phyloP scores from a whole-genome alignment of 371 early-diverging fungal species.

The Mucor saturninus region DNA sequence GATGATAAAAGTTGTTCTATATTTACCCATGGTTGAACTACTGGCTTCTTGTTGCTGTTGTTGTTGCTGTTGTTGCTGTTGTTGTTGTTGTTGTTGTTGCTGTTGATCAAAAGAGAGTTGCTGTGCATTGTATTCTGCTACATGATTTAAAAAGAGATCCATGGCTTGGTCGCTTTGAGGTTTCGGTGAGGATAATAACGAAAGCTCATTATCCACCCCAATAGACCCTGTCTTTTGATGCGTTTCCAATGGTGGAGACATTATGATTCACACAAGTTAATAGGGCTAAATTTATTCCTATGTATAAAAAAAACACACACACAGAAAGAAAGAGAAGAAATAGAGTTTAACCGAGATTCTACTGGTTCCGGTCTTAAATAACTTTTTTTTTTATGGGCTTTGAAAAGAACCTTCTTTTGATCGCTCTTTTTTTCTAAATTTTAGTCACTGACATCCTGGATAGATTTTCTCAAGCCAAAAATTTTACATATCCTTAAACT shows the following conservation, averaged over 20 bases:
- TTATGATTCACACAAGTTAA: neutral
- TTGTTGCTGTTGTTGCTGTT: conserved; percentile 6
- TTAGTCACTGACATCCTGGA: too few relatives aligned
- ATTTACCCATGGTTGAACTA: neutral
- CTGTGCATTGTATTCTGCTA: conserved; percentile 40
- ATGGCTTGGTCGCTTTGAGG: conserved; percentile 36
- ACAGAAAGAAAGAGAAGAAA: neutral
- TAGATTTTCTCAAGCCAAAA: too few relatives aligned
- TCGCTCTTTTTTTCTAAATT: too few relatives aligned
- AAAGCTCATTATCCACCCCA: conserved; percentile 5
- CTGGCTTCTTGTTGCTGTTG: neutral
- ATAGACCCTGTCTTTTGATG: conserved; percentile 11
- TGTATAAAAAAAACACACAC: neutral
- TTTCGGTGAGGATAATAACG: conserved; percentile 13
- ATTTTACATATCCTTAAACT: too few relatives aligned
- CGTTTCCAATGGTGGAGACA: conserved; percentile 21
- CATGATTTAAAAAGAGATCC: conserved; percentile 47
- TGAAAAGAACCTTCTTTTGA: too few relatives aligned
- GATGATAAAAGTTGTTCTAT: neutral
- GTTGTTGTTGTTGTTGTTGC: conserved; percentile 6
- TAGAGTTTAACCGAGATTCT: neutral
- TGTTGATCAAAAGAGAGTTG: conserved; percentile 31
- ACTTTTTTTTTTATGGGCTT: too few relatives aligned
- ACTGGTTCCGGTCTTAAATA: neutral
- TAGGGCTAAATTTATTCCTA: neutral